These are phyloP conservation scores for Plectranthus barbatus DNA, from an alignment of 257 asterid genomes.

Conservation along the genomic window DNA sequence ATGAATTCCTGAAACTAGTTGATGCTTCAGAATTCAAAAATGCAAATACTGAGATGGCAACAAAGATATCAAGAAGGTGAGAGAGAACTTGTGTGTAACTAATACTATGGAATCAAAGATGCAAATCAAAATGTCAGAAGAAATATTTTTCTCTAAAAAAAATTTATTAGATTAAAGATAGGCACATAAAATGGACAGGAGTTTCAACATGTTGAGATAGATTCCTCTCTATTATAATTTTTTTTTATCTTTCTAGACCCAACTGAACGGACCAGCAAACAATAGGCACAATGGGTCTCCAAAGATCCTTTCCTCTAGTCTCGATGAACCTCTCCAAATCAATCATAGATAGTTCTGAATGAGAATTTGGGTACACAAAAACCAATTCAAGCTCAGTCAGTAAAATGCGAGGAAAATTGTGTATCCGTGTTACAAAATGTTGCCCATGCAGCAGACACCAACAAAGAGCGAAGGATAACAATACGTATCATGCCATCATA, in stretches of 20 bases:
- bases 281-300: not conserved
- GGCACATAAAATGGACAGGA: not conserved
- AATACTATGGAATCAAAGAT: slow-evolving; percentile 1
- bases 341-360: not conserved
- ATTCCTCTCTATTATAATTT: not conserved
- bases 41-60: not conserved
- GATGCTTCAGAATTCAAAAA: not conserved
- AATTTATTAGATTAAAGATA: not conserved
- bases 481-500: not conserved
- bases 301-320: not conserved
- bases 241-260: not conserved
- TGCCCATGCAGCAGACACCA: not conserved
- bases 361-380: not conserved
- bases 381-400: not conserved
- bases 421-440: not conserved
- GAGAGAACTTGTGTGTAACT: not conserved
- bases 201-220: not conserved
- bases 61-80: slow-evolving; percentile 10
- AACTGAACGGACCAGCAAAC: not conserved
- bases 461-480: not conserved
- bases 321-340: not conserved
- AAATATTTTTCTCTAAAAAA: not conserved
- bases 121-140: slow-evolving; percentile 5
- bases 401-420: not conserved
- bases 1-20: not conserved